phyloP scores from a whole-genome alignment of 768 basidiomycete species.

The Tylopilus rubrobrunneus region DNA sequence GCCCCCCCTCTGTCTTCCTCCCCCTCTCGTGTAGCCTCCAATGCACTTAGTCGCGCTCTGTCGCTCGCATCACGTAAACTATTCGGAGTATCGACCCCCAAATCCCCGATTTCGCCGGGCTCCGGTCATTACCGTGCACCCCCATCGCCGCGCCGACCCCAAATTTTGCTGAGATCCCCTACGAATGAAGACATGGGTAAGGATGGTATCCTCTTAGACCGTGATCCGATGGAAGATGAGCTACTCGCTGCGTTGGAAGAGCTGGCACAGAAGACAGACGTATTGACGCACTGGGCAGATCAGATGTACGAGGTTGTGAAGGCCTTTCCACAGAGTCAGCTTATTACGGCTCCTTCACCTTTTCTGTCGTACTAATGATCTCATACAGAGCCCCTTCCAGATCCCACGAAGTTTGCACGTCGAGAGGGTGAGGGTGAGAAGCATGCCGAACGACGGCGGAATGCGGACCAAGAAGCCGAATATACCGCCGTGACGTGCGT shows the following conservation, averaged over 20 bases:
- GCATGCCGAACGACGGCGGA: conserved; percentile 62
- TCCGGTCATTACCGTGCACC: conserved; percentile 40
- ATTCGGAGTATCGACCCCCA: conserved; percentile 51
- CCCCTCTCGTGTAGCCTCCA: conserved; percentile 63
- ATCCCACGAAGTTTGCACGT: conserved; percentile 70
- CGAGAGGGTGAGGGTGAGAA: conserved; percentile 71
- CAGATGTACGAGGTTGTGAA: conserved; percentile 90
- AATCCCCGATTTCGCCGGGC: conserved; percentile 36
- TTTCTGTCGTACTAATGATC: conserved; percentile 2
- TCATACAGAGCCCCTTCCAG: conserved; percentile 67
- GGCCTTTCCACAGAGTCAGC: conserved; percentile 77
- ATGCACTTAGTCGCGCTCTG: conserved; percentile 76
- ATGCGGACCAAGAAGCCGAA: conserved; percentile 76
- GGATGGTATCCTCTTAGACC: conserved; percentile 23
- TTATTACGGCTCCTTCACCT: neutral
- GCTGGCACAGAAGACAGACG: conserved; percentile 93
- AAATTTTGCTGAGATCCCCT: conserved; percentile 41
- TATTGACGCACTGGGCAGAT: conserved; percentile 90
- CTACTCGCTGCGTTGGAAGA: conserved; percentile 82
- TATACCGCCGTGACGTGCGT: conserved; percentile 83
- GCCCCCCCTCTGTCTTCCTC: conserved; percentile 62
- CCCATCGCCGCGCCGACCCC: conserved; percentile 55
- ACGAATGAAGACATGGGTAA: conserved; percentile 37
- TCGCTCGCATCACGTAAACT: conserved; percentile 78
- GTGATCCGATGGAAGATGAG: conserved; percentile 77